These are phyloP conservation scores for Medicago arabica DNA, from an alignment of 306 rosid genomes.

Conservation along the genomic window DNA sequence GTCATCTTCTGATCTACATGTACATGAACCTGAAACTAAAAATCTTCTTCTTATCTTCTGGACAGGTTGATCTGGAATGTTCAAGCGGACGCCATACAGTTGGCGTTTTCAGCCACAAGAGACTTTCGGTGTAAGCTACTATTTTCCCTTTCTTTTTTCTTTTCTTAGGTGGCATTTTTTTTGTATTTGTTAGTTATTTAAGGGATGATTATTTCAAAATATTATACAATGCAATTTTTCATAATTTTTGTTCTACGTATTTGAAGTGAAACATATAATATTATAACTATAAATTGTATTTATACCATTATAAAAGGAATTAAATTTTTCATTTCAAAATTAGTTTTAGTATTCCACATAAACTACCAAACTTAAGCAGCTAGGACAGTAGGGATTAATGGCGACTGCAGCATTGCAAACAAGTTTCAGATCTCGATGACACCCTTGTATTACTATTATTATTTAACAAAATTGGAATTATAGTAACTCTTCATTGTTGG, in stretches of 20 bases:
- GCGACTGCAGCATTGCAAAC: neutral
- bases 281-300: neutral
- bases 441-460: neutral
- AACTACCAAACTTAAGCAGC: neutral
- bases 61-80: conserved; percentile 89
- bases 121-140: conserved; percentile 68
- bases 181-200: neutral
- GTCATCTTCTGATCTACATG: neutral
- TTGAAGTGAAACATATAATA: conserved; percentile 9
- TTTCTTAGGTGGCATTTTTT: conserved; percentile 36
- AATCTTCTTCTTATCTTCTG: conserved; percentile 12
- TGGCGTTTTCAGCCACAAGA: conserved; percentile 80
- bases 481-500: neutral
- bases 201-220: conserved; percentile 20
- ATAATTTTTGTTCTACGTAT: neutral
- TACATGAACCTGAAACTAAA: neutral
- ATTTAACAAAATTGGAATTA: neutral
- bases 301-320: neutral
- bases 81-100: conserved; percentile 74
- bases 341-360: neutral
- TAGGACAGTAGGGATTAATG: neutral
- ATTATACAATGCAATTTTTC: conserved; percentile 10
- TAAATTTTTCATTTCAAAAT: neutral
- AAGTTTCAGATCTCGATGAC: neutral
- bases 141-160: neutral